Evolutionary conservation across 2,329 filamentous ascomycete species (phyloP).

Genomic region (Colletotrichum truncatum): DNA sequence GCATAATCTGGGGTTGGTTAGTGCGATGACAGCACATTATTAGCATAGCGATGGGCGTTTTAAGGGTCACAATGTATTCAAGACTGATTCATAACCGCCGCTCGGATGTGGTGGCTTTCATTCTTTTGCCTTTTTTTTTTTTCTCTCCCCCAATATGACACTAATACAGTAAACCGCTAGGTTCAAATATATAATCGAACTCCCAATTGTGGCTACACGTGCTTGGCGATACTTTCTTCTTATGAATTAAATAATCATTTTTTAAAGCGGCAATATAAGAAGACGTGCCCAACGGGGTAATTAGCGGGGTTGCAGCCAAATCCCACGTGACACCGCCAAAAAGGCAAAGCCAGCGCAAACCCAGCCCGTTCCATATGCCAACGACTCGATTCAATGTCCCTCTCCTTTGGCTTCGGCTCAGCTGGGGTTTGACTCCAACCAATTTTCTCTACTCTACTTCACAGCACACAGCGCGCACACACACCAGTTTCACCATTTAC

Average conservation of each 20-base stretch:
- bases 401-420: neutral
- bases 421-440: slow-evolving; percentile 12
- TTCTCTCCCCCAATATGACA: too few relatives aligned
- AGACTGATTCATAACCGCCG: too few relatives aligned
- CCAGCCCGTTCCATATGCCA: neutral
- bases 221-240: too few relatives aligned
- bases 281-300: neutral
- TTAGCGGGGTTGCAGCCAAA: neutral
- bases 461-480: neutral
- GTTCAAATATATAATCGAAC: too few relatives aligned
- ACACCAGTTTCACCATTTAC: neutral
- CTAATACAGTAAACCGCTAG: too few relatives aligned
- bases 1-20: neutral
- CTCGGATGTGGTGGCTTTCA: too few relatives aligned
- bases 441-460: neutral
- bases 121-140: too few relatives aligned
- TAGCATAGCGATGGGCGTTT: too few relatives aligned
- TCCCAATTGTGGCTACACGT: too few relatives aligned
- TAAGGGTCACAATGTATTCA: too few relatives aligned
- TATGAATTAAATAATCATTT: neutral
- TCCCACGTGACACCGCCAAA: neutral
- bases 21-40: neutral
- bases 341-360: neutral
- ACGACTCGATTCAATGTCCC: neutral
- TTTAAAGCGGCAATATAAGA: neutral